Evolutionary conservation across 768 basidiomycete species (phyloP).

Genomic region (Leccinum fibrillosum): DNA sequence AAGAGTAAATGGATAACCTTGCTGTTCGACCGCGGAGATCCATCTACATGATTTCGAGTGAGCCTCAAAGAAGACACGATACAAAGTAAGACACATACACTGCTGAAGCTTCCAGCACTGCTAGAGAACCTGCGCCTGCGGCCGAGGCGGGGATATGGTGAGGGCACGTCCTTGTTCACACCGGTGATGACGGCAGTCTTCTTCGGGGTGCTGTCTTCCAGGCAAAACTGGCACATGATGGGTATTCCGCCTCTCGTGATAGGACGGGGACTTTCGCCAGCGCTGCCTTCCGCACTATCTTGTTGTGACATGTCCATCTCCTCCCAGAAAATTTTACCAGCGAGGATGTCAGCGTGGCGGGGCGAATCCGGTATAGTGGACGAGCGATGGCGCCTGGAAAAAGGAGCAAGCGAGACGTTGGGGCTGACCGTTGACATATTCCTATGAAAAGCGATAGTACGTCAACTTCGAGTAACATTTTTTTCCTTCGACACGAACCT

Average conservation of each 20-base stretch:
- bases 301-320: conserved; percentile 38
- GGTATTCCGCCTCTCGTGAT: conserved; percentile 24
- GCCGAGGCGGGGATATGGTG: conserved; percentile 28
- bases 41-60: conserved; percentile 17
- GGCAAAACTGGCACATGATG: conserved; percentile 38
- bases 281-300: conserved; percentile 35
- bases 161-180: conserved; percentile 30
- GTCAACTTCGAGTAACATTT: not conserved
- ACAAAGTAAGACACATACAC: conserved; percentile 29
- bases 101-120: conserved; percentile 34
- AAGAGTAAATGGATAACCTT: conserved; percentile 32
- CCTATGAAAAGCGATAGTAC: not conserved
- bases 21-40: conserved; percentile 32
- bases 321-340: conserved; percentile 56
- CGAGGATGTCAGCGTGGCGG: conserved; percentile 66
- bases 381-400: conserved; percentile 30
- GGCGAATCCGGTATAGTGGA: conserved; percentile 39
- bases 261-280: conserved; percentile 23
- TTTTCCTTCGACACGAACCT: conserved; percentile 16
- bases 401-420: conserved; percentile 42
- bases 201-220: conserved; percentile 13
- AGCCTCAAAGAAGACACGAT: conserved; percentile 5
- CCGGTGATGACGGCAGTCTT: conserved; percentile 29
- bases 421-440: conserved; percentile 66
- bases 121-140: conserved; percentile 24